Conservation (phyloP, 2,329 filamentous ascomycete genomes). For the Orbilia brochopaga region DNA sequence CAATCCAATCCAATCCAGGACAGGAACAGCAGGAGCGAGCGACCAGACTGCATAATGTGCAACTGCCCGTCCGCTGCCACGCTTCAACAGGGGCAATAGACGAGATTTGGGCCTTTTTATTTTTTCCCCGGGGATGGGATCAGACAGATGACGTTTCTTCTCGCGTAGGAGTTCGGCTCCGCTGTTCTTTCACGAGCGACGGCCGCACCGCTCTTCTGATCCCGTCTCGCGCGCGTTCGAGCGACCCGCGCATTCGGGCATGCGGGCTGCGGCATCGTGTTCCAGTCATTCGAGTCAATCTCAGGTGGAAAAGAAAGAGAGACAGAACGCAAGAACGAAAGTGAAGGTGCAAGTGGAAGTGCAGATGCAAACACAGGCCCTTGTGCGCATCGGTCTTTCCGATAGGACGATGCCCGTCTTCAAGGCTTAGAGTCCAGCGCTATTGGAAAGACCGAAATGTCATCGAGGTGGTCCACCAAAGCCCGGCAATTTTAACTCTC, state of each 20-base stretch:
- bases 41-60: slow-evolving; percentile 51
- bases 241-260: slow-evolving; percentile 14
- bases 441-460: slow-evolving; percentile 15
- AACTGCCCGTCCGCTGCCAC: slow-evolving; percentile 51
- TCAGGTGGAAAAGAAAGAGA: too few relatives aligned
- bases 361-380: background rate
- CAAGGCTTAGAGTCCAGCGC: slow-evolving; percentile 15
- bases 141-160: slow-evolving; percentile 51
- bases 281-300: too few relatives aligned
- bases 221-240: slow-evolving; percentile 8
- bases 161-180: slow-evolving; percentile 51
- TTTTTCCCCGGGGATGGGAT: slow-evolving; percentile 50
- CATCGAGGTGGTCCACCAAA: slow-evolving; percentile 29
- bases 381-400: background rate
- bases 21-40: slow-evolving; percentile 50
- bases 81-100: slow-evolving; percentile 52
- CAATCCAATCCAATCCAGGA: slow-evolving; percentile 44
- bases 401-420: background rate
- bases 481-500: slow-evolving; percentile 47
- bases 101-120: slow-evolving; percentile 50
- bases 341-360: slow-evolving; percentile 8
- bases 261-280: too few relatives aligned
- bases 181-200: slow-evolving; percentile 41
- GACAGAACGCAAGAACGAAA: background rate
- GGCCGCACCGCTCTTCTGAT: slow-evolving; percentile 33